phyloP scores from a whole-genome alignment of 2,329 filamentous ascomycete species.

The Colletotrichum godetiae region DNA sequence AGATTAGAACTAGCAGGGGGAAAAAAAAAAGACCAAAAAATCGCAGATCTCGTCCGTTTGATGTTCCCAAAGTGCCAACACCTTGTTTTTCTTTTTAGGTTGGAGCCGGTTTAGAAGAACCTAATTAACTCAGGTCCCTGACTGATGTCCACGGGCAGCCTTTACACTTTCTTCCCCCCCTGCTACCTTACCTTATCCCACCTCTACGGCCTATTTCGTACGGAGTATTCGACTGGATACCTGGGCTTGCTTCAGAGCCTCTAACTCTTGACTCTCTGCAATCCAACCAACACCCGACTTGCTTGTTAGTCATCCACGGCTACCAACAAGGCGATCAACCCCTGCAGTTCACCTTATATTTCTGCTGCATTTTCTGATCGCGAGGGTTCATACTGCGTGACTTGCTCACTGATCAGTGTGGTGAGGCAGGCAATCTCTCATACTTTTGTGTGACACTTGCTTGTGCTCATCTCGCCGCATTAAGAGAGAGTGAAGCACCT shows the following conservation, averaged over 20 bases:
- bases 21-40: not conserved
- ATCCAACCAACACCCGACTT: not conserved
- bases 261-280: not conserved
- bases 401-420: too few relatives aligned
- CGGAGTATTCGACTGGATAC: too few relatives aligned
- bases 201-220: not conserved
- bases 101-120: not conserved
- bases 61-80: slow-evolving; percentile 11
- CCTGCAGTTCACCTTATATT: too few relatives aligned
- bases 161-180: not conserved
- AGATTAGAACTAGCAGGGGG: not conserved
- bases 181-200: not conserved
- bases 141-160: slow-evolving; percentile 2
- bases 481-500: not conserved
- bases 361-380: too few relatives aligned
- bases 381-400: too few relatives aligned
- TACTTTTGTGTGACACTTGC: not conserved
- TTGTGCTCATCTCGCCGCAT: not conserved
- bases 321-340: not conserved
- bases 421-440: not conserved
- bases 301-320: not conserved
- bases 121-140: not conserved
- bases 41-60: slow-evolving; percentile 17
- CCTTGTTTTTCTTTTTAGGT: slow-evolving; percentile 3
- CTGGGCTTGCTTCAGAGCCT: too few relatives aligned